These are phyloP conservation scores for Lactifluus subvellereus DNA, from an alignment of 768 basidiomycete genomes.

Conservation along the genomic window DNA sequence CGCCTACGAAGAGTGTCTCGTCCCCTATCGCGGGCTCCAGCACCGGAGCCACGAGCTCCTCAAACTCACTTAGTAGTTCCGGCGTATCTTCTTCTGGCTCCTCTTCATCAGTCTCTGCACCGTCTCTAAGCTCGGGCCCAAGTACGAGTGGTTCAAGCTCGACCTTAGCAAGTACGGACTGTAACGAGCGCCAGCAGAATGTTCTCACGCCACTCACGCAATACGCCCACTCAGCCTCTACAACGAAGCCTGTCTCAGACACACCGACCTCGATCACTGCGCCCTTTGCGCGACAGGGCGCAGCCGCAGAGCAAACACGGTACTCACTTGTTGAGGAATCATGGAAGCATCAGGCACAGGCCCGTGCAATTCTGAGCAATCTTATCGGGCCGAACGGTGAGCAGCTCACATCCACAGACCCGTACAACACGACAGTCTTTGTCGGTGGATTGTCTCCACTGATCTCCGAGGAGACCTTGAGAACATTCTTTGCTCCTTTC, in stretches of 20 bases:
- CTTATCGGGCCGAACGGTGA: conserved; percentile 83
- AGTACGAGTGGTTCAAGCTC: conserved; percentile 48
- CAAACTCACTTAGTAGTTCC: conserved; percentile 26
- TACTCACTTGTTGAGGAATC: conserved; percentile 68
- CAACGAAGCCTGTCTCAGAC: conserved; percentile 15
- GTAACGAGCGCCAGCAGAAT: conserved; percentile 47
- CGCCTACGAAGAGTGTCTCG: conserved; percentile 60
- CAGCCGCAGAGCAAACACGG: conserved; percentile 37
- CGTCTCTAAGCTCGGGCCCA: conserved; percentile 32
- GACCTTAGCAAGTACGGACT: conserved; percentile 42
- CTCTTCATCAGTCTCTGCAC: conserved; percentile 33
- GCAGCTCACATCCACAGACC: conserved; percentile 82
- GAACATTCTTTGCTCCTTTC: conserved; percentile 89
- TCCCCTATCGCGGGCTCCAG: conserved; percentile 52
- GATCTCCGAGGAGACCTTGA: conserved; percentile 85
- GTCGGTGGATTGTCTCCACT: conserved; percentile 86
- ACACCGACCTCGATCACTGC: conserved; percentile 33
- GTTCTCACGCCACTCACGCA: conserved; percentile 43
- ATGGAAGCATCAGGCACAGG: conserved; percentile 81
- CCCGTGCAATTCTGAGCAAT: conserved; percentile 75
- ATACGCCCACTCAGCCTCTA: conserved; percentile 17
- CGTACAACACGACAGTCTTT: conserved; percentile 95
- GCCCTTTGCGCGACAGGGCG: conserved; percentile 41
- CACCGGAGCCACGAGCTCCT: conserved; percentile 22
- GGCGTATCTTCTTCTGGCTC: conserved; percentile 39